Evolutionary conservation across 1,284 basidiomycete genomes (phyloP).

Genomic region (Farysia itapuensis): DNA sequence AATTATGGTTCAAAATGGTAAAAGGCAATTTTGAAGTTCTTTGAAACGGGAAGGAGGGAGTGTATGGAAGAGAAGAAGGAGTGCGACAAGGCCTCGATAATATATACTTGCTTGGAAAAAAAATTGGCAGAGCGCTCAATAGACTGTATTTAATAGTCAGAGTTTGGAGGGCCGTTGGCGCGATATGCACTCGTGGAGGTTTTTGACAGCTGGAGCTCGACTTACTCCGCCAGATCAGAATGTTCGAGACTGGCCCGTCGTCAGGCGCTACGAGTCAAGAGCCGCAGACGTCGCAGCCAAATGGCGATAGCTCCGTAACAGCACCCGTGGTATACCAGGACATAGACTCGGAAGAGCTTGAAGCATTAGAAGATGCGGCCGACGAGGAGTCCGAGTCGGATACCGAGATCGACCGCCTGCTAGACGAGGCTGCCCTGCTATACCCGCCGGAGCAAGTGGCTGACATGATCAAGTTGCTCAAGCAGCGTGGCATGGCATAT

Average conservation of each 20-base stretch:
- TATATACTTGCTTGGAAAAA: no score
- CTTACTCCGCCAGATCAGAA: no score
- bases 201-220: no score
- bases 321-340: conserved; percentile 23
- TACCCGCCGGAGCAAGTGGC: conserved; percentile 33
- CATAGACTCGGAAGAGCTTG: conserved; percentile 52
- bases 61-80: conserved; percentile 3
- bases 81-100: not conserved
- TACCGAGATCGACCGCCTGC: conserved; percentile 25
- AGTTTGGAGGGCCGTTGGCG: no score
- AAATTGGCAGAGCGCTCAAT: no score
- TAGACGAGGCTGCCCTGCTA: conserved; percentile 26
- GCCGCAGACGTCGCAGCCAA: no score
- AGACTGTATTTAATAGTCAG: no score
- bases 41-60: conserved; percentile 46
- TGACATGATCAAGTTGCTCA: conserved; percentile 39
- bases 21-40: conserved; percentile 47
- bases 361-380: conserved; percentile 49
- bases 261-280: no score
- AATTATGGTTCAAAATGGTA: conserved; percentile 51
- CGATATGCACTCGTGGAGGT: no score
- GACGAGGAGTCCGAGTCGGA: conserved; percentile 44
- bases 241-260: no score
- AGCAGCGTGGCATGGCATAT: conserved; percentile 39
- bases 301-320: no score